Base-by-base conservation (phyloP, 2,329 filamentous ascomycete genomes). In the Fusarium cicatricum region DNA sequence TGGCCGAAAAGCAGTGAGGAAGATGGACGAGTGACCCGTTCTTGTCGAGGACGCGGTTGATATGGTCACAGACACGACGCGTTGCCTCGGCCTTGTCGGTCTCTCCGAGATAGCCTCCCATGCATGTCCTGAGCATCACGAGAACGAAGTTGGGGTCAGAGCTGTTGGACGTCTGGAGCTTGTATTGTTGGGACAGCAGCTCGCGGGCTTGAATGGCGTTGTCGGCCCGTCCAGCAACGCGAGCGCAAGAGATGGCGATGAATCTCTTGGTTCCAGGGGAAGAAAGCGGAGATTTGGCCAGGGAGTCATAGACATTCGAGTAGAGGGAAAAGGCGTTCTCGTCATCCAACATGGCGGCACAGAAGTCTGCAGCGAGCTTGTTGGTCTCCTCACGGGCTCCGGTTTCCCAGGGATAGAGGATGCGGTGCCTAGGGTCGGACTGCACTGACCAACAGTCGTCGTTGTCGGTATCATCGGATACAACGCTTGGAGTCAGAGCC, bases 321-420 rank as follows among this genome's bases (percentile, higher is more conserved):
- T 67, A 68, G 8, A 70, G 51, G 10, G n/a, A 3, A 17, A 59
- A 65, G 23, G 68, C 63, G 34, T 65, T 68, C 33, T 60, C 34
- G n/a, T 68, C 65, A 36, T 70, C 68, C 6, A 54, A 56, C 60
- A 69, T 66, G 34, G 63, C 58, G 21, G 58, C 58, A 21, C 55
- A 65, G 38, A 70, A 70, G 52, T 70, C 68, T 29, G 67, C 67
- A 19, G 62, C 58, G 32, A 68, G 62, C 48, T 68, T 69, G 34
- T 40, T 62, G 8, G 34, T 41, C n/a, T 62, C 53, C n/a, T 64
- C 39, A 15, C 11, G 17, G 37, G 52, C 55, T 11, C 60, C 60
- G 17, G 51, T 32, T 17, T 40, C 43, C 65, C 64, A 67, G 8
- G 53, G 50, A 21, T 64, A 65, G 31, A 26, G n/a, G 9, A 63